Evolutionary conservation across 176 grass and related monocot species (phyloP), one percentile per base, ranked within the genome.

Genomic region (Pharus latifolius): DNA sequence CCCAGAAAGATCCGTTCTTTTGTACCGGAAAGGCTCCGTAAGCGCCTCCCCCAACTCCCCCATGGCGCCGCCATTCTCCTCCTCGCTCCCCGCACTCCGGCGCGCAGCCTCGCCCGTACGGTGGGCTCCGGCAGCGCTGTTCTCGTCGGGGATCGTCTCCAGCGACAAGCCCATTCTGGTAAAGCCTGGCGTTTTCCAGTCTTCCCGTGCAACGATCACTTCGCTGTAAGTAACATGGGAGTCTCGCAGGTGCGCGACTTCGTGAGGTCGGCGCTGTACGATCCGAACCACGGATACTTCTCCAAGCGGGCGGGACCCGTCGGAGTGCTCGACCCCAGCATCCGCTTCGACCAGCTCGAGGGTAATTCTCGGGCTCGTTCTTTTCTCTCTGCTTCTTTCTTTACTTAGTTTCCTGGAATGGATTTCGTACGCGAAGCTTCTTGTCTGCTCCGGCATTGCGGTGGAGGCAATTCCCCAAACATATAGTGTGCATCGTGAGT

Each of bases 201-300:
- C 23, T 73, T 68, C 60, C 68, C 20, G 15, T 67, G 22, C 54
- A 10, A 60, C 15, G 27, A 45, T 10, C 50, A 6, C 32, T 41
- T 35, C 35, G 72, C 42, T 16, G 18, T 72, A n/a, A 34, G 17
- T 44, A 10, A 35, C 68, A 45, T 27, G 52, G 53, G 69, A 28
- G 44, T 1, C 22, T 47, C 45, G 75, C 88, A 98, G 95, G 95
- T 98, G 27, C 95, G 87, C 19, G 78, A 98, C 75, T 98, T 91
- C 65, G 71, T 98, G 24, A 83, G 71, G 71, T 93, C 90, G 14
- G 95, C 87, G 49, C 68, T 98, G 27, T 98, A 98, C 62, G 84
- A 93, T 26, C 90, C 87, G 34, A 63, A 83, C 50, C 79, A 93
- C 50, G 95, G 95, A 19, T 98, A 98, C 75, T 98, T 98, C 87